These are phyloP conservation scores for Ophiostoma sp. DNA, from an alignment of 2,329 filamentous ascomycete genomes.

Conservation along the genomic window DNA sequence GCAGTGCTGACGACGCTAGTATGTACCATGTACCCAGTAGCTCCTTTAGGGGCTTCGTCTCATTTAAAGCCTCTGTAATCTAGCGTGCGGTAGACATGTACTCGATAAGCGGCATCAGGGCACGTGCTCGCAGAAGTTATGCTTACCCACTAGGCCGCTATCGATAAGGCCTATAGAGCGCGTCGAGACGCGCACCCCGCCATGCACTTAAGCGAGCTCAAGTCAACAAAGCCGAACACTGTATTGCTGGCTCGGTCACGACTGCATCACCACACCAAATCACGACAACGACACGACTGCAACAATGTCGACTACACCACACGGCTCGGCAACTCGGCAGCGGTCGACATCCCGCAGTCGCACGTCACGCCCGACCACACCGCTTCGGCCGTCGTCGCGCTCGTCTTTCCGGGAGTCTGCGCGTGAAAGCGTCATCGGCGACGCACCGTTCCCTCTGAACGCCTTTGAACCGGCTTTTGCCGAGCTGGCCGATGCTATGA, in stretches of 20 bases:
- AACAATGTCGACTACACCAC: slow-evolving; percentile 18
- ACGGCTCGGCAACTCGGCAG: slow-evolving; percentile 29
- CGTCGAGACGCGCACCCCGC: slow-evolving; percentile 12
- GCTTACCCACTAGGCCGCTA: neutral
- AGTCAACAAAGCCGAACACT: neutral
- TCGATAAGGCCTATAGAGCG: neutral
- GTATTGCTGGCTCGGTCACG: neutral
- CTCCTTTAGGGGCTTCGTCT: slow-evolving; percentile 1
- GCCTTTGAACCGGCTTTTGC: slow-evolving; percentile 84
- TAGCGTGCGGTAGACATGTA: neutral
- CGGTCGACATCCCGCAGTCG: slow-evolving; percentile 57
- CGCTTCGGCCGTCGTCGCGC: slow-evolving; percentile 81
- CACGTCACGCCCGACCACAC: slow-evolving; percentile 79
- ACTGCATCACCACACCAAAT: neutral
- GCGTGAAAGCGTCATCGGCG: slow-evolving; percentile 49
- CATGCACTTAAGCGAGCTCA: slow-evolving; percentile 18
- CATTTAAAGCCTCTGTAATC: neutral
- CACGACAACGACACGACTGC: neutral
- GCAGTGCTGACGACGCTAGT: neutral
- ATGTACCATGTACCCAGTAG: neutral
- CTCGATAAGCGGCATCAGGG: neutral
- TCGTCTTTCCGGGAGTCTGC: slow-evolving; percentile 79
- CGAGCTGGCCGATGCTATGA: slow-evolving; percentile 88
- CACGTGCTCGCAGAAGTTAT: neutral
- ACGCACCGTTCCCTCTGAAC: slow-evolving; percentile 65